Evolutionary conservation across 1,284 basidiomycete species (phyloP), one percentile per base, ranked within the genome.

Genomic region (Melampsora americana): DNA sequence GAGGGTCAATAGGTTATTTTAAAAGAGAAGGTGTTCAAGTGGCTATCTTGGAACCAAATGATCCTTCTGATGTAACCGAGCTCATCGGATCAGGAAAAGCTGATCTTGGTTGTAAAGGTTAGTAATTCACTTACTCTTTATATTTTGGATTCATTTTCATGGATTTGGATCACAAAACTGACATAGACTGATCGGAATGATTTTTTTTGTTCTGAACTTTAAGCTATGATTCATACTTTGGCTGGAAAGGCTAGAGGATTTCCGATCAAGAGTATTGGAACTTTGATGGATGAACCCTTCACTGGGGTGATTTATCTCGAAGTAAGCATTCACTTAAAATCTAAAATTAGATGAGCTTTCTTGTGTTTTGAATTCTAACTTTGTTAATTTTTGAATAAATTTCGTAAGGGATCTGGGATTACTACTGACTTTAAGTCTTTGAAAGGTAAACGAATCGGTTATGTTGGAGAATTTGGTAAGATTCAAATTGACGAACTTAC

Each of bases 381-480:
- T n/a, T n/a, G 35, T 32, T 5, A 39, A 23, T 30, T 30, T 46
- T 53, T 53, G 20, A 12, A 6, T 23, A n/a, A 56, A 18, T 28
- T 12, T n/a, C 26, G 35, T 26, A 32, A 82, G 69, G 82, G 83
- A 12, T 80, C 79, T 14, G 83, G 82, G 44, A 81, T 84, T 78
- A 81, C 81, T 23, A 66, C 80, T n/a, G 82, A 83, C 79, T 84
- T 84, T 70, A 79, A 77, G 65, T 81, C 80, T 26, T 80, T 84
- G 32, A 79, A 80, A 9, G 83, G 83, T 65, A 84, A 84, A 78
- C 83, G 80, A 79, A 85, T 82, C 82, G 78, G 83, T 78, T 82
- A 86, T 81, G 80, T 86, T 79, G 80, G 84, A 79, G 78, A 85
- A 74, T 83, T 83, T 78, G 82, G 81, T 78, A 81, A 84, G 82